A percentile compares a stretch with the other conserved stretches of the same genome.
These are phyloP conservation scores for Hibiscus syriacus DNA, from an alignment of 345 rosid species.

Conservation along the genomic window DNA sequence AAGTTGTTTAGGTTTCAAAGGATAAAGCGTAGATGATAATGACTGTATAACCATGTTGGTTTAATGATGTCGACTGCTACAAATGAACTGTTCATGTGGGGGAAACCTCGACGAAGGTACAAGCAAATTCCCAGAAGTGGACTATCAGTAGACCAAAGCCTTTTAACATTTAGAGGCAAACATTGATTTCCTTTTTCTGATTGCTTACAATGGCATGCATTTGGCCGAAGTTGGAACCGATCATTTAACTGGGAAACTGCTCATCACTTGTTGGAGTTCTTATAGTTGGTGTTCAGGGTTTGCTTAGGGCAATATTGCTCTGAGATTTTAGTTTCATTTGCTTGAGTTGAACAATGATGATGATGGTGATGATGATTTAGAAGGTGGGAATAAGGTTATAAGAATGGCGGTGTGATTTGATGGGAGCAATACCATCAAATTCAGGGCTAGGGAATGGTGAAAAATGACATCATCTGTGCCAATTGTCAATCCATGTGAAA, in stretches of 20 bases:
- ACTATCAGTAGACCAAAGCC: not conserved
- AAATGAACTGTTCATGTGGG: not conserved
- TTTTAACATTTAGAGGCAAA: not conserved
- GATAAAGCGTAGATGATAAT: not conserved
- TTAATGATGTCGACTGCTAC: not conserved
- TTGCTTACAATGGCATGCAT: slow-evolving; percentile 1
- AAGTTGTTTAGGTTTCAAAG: not conserved
- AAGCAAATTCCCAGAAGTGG: not conserved
- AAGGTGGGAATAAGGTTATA: no score
- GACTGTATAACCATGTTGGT: not conserved
- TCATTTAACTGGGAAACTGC: not conserved
- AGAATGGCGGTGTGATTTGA: no score
- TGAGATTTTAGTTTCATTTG: no score
- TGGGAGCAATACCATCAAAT: no score
- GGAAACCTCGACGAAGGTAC: not conserved
- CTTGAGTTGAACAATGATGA: no score
- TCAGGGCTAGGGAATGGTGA: no score
- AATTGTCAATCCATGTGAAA: no score
- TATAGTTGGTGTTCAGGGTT: not conserved
- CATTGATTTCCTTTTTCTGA: not conserved
- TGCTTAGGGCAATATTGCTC: not conserved
- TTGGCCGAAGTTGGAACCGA: not conserved
- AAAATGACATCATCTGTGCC: no score
- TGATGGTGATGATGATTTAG: no score
- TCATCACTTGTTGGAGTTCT: no score